A percentile compares a stretch with the other conserved stretches of the same genome.
phyloP scores from a whole-genome alignment of 176 grass and related monocot species.

The Triticum urartu region DNA sequence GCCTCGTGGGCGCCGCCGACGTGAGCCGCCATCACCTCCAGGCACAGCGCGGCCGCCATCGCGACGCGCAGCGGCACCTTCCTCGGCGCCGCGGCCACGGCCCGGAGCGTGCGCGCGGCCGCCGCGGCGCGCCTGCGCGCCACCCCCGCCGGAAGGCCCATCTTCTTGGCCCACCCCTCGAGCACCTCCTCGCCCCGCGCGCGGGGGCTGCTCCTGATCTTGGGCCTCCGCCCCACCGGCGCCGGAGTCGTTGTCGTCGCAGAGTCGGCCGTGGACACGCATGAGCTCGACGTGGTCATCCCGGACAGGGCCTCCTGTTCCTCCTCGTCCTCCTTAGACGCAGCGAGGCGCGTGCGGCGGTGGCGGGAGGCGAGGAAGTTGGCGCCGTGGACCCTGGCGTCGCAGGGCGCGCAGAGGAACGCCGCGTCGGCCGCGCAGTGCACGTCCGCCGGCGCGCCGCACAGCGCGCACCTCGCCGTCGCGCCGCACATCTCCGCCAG shows the following conservation, averaged over 20 bases:
- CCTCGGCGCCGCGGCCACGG: not conserved
- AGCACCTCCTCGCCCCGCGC: constrained; percentile 40
- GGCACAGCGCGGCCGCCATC: constrained; percentile 47
- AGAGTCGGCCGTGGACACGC: constrained; percentile 44
- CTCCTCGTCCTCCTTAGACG: not conserved
- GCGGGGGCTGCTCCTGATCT: not conserved
- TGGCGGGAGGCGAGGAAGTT: constrained; percentile 89
- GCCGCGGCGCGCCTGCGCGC: not conserved
- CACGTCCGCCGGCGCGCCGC: constrained; percentile 44
- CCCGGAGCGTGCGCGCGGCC: constrained; percentile 5
- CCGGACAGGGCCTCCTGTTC: not conserved
- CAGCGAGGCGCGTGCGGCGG: constrained; percentile 38
- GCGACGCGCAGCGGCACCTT: constrained; percentile 28
- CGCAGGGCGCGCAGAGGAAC: constrained; percentile 63
- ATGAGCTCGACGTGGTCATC: constrained; percentile 32
- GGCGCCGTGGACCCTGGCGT: constrained; percentile 81
- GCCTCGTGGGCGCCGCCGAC: not conserved
- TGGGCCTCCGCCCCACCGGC: not conserved
- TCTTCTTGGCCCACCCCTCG: constrained; percentile 31
- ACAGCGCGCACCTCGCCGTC: constrained; percentile 56
- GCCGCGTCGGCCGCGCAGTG: constrained; percentile 86
- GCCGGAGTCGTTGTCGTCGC: not conserved
- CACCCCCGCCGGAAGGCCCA: constrained; percentile 8
- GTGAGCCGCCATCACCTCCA: constrained; percentile 1
- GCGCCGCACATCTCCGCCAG: not conserved